A percentile compares a stretch with the other conserved stretches of the same genome.
phyloP scores from a whole-genome alignment of 305 asterid species.

The Fraxinus latifolia region DNA sequence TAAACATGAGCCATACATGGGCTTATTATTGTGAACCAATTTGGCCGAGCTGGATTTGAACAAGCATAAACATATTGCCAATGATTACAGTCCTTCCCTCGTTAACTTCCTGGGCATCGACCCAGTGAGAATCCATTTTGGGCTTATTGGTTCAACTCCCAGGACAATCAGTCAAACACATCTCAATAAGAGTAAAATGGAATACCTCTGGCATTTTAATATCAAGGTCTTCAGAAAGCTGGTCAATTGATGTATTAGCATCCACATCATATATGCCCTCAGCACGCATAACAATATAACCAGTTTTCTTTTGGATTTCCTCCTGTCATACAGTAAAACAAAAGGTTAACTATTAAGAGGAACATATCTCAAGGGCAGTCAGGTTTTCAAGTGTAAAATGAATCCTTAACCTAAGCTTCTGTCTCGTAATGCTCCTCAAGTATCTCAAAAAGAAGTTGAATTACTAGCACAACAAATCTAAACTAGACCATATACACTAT shows the following conservation, averaged over 20 bases:
- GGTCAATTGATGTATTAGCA: constrained; percentile 94
- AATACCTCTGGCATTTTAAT: constrained; percentile 94
- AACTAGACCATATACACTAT: neutral
- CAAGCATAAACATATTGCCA: neutral
- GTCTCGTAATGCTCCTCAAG: constrained; percentile 1
- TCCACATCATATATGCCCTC: constrained; percentile 94
- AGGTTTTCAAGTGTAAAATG: neutral
- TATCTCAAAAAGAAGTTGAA: neutral
- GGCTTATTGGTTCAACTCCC: neutral
- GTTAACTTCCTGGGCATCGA: neutral
- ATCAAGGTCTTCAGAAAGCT: constrained; percentile 92
- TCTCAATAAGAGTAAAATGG: constrained; percentile 11
- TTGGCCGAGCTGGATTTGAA: neutral
- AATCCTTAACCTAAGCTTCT: neutral
- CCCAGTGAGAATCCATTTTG: neutral
- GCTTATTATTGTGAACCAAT: neutral
- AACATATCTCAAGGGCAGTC: neutral
- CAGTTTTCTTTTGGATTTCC: constrained; percentile 97
- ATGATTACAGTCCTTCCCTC: neutral
- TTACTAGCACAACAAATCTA: constrained; percentile 1
- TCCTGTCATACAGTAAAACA: constrained; percentile 53
- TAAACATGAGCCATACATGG: neutral
- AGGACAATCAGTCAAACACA: neutral
- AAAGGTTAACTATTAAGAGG: constrained; percentile 8
- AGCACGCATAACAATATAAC: constrained; percentile 93